These are phyloP conservation scores for Fusarium hostae DNA, from an alignment of 2,329 filamentous ascomycete species.

Conservation along the genomic window DNA sequence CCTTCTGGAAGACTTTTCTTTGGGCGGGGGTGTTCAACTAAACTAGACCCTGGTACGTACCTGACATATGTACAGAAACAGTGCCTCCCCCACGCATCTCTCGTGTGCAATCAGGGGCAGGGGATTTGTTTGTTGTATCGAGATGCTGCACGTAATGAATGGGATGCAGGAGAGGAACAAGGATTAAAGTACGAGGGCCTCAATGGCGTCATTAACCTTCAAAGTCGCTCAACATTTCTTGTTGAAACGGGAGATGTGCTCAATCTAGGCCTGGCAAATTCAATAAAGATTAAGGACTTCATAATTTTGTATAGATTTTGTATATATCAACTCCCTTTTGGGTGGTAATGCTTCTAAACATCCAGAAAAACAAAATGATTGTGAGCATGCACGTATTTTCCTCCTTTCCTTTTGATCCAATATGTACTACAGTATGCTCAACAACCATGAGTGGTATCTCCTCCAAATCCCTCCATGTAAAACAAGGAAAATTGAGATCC, in stretches of 20 bases:
- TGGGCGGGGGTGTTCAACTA: background rate
- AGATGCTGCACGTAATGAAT: constrained; percentile 23
- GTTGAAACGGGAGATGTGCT: background rate
- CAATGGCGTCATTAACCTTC: constrained; percentile 16
- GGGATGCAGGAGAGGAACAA: constrained; percentile 13
- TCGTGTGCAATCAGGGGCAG: constrained; percentile 6
- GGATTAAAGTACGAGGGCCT: background rate
- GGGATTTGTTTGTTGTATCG: constrained; percentile 4
- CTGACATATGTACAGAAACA: background rate
- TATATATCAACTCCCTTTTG: constrained; percentile 3
- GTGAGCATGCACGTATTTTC: constrained; percentile 28
- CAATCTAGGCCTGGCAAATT: background rate
- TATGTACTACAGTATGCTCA: constrained; percentile 37
- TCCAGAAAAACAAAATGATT: constrained; percentile 24
- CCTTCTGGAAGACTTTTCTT: constrained; percentile 20
- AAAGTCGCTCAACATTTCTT: background rate
- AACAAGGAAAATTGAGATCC: constrained; percentile 25
- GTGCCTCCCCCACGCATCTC: constrained; percentile 5
- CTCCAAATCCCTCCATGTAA: constrained; percentile 32
- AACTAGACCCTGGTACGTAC: background rate
- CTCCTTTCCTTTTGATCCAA: constrained; percentile 22
- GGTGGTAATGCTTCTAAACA: constrained; percentile 18
- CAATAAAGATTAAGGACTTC: background rate
- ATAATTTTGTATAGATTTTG: constrained; percentile 5
- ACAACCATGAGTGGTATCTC: constrained; percentile 39